Evolutionary conservation across 2,329 filamentous ascomycete genomes (phyloP).

Genomic region (Colletotrichum melonis): DNA sequence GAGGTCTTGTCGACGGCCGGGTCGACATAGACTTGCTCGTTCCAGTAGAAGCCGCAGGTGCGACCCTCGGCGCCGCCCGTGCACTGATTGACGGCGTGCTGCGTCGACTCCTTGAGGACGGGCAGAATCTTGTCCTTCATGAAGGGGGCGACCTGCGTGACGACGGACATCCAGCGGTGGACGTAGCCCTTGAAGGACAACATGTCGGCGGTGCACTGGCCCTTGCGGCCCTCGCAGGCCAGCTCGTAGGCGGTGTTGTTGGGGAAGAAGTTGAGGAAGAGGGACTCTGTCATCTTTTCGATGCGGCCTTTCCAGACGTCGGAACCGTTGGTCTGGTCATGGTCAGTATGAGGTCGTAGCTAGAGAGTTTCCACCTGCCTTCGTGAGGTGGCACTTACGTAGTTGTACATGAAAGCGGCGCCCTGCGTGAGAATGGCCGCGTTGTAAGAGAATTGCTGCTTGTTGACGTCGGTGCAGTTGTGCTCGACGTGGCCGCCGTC

Average conservation of each 20-base stretch:
- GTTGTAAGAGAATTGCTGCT: constrained; percentile 75
- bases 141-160: constrained; percentile 71
- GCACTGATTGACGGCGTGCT: constrained; percentile 71
- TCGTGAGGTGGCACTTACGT: constrained; percentile 49
- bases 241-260: constrained; percentile 72
- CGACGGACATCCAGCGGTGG: constrained; percentile 72
- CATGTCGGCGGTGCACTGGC: constrained; percentile 77
- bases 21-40: constrained; percentile 54
- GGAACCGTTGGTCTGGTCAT: constrained; percentile 60
- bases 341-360: not conserved
- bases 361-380: not conserved
- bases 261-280: constrained; percentile 64
- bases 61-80: constrained; percentile 67
- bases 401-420: constrained; percentile 76
- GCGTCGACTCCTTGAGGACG: constrained; percentile 66
- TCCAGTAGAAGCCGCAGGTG: constrained; percentile 76
- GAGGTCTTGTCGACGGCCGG: constrained; percentile 63
- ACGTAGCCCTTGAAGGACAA: constrained; percentile 78
- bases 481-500: constrained; percentile 69
- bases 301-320: constrained; percentile 66
- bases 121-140: constrained; percentile 66
- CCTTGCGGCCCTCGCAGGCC: constrained; percentile 68
- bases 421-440: constrained; percentile 72
- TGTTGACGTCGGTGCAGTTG: constrained; percentile 71
- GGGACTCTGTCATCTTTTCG: constrained; percentile 64